Conservation (phyloP, 441 rosid genomes). For the Corymbia citriodora region DNA sequence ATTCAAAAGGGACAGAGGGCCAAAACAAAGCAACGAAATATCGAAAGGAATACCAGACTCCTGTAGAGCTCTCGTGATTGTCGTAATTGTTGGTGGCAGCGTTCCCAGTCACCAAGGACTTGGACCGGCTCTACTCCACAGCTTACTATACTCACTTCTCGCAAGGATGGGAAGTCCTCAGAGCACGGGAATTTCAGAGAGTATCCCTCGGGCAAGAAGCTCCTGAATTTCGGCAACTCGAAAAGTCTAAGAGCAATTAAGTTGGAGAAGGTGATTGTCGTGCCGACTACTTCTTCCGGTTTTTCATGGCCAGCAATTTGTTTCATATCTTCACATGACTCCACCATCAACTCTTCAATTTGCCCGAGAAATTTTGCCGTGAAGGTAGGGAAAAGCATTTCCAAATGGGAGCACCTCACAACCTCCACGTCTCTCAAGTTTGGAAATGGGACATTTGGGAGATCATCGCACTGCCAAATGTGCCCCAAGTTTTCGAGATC, state of each 20-base stretch:
- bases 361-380: background rate
- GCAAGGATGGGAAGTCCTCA: background rate
- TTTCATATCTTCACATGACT: background rate
- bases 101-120: too few relatives aligned
- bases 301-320: background rate
- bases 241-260: rapidly evolving
- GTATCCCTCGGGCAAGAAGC: background rate
- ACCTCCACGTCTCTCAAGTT: rapidly evolving
- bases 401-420: rapidly evolving
- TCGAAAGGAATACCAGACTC: too few relatives aligned
- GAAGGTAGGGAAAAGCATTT: background rate
- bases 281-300: rapidly evolving
- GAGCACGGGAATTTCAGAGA: rapidly evolving
- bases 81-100: too few relatives aligned
- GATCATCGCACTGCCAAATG: background rate
- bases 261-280: background rate
- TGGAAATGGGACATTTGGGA: background rate
- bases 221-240: rapidly evolving
- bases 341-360: rapidly evolving
- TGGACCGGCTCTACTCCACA: background rate
- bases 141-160: rapidly evolving
- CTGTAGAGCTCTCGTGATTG: too few relatives aligned
- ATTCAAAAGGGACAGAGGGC: too few relatives aligned
- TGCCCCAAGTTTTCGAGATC: background rate
- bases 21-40: too few relatives aligned